A percentile compares a stretch with the other conserved stretches of the same genome.
Evolutionary conservation across 2,329 filamentous ascomycete genomes (phyloP).

Genomic region (Neopestalotiopsis sp.): DNA sequence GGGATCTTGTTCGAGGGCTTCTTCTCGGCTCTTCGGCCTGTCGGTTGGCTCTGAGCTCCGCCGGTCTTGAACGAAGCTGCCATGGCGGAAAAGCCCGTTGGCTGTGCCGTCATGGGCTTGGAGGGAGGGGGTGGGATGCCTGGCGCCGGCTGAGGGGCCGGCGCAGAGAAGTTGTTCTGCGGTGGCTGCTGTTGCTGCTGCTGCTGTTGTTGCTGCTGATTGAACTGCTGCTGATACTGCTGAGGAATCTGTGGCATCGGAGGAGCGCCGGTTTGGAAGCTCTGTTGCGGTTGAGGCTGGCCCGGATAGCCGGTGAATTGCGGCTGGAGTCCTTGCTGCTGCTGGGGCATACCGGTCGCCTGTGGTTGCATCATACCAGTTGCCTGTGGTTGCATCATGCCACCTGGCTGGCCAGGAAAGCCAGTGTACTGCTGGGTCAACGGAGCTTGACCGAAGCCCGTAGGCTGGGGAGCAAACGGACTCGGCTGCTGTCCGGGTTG

Average conservation of each 20-base stretch:
- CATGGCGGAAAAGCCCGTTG: constrained; percentile 71
- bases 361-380: constrained; percentile 57
- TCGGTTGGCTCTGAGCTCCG: constrained; percentile 46
- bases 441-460: constrained; percentile 61
- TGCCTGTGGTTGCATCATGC: constrained; percentile 52
- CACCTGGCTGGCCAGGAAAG: constrained; percentile 59
- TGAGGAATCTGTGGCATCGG: constrained; percentile 64
- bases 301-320: constrained; percentile 51
- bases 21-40: constrained; percentile 54
- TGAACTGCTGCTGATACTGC: constrained; percentile 65
- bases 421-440: constrained; percentile 65
- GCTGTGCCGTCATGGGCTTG: constrained; percentile 67
- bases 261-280: constrained; percentile 65
- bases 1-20: constrained; percentile 75
- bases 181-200: constrained; percentile 45
- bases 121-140: constrained; percentile 55
- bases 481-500: constrained; percentile 56
- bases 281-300: constrained; percentile 58
- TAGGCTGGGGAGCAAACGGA: constrained; percentile 63
- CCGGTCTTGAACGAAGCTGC: constrained; percentile 67
- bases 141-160: constrained; percentile 55
- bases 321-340: constrained; percentile 49
- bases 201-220: constrained; percentile 53
- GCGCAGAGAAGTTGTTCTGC: constrained; percentile 49
- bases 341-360: constrained; percentile 56